Conservation (phyloP, 2,329 filamentous ascomycete genomes). For the Shiraia sp. region DNA sequence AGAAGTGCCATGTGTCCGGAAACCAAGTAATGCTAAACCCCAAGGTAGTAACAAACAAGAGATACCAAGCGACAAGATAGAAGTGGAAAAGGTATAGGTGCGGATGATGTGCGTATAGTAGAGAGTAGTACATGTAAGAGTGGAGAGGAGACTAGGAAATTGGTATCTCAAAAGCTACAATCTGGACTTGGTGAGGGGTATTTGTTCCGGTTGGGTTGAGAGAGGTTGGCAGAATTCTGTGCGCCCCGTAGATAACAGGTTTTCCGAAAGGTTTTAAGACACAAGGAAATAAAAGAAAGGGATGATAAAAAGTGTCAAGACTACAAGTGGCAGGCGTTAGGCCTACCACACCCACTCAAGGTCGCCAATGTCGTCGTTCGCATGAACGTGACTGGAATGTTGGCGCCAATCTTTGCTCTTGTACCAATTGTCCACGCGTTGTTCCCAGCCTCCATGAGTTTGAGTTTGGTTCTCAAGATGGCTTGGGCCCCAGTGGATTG, state of each 20-base stretch:
- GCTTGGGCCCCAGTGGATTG: constrained; percentile 41
- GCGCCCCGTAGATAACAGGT: constrained; percentile 23
- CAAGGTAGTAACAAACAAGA: constrained; percentile 38
- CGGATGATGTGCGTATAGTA: constrained; percentile 24
- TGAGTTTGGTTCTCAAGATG: constrained; percentile 35
- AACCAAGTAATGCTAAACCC: constrained; percentile 15
- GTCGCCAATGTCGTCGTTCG: constrained; percentile 71
- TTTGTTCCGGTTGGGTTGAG: constrained; percentile 15
- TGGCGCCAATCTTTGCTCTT: constrained; percentile 56
- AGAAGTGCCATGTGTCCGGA: constrained; percentile 7
- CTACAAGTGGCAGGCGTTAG: constrained; percentile 65
- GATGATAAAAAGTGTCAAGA: constrained; percentile 47
- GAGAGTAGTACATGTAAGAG: constrained; percentile 27
- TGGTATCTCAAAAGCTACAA: constrained; percentile 48
- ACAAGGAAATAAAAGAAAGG: constrained; percentile 33
- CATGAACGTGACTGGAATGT: constrained; percentile 38
- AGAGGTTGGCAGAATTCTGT: constrained; percentile 27
- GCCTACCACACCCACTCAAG: constrained; percentile 95
- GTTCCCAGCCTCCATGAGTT: constrained; percentile 32
- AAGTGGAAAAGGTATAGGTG: constrained; percentile 24
- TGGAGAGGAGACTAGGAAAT: constrained; percentile 38
- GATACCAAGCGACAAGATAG: constrained; percentile 35
- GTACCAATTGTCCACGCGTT: constrained; percentile 47
- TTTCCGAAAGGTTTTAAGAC: constrained; percentile 21
- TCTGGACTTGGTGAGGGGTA: constrained; percentile 23